These are phyloP conservation scores for Juglanconis sp. DNA, from an alignment of 2,329 filamentous ascomycete genomes.

Conservation along the genomic window DNA sequence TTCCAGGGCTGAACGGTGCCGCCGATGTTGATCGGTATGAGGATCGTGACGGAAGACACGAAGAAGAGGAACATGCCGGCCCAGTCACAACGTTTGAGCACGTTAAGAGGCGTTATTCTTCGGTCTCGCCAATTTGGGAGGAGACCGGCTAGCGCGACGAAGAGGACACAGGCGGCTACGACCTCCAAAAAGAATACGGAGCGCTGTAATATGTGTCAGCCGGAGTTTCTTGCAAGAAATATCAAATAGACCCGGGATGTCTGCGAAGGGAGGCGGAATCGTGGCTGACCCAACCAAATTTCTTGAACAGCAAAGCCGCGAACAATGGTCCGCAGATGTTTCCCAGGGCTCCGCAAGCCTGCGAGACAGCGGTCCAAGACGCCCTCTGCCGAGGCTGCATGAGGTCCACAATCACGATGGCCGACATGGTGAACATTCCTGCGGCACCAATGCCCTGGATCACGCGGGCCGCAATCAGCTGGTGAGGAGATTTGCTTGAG, in stretches of 20 bases:
- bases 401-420: conserved; percentile 16
- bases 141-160: not conserved
- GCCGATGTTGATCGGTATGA: conserved; percentile 16
- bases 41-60: not conserved
- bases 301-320: not conserved
- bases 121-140: conserved; percentile 1
- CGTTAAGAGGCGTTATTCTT: not conserved
- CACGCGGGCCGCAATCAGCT: conserved; percentile 6
- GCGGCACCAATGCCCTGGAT: conserved; percentile 15
- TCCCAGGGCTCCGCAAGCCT: conserved; percentile 12
- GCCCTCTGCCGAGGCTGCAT: conserved; percentile 13
- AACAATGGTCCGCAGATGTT: conserved; percentile 15
- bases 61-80: conserved; percentile 11
- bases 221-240: not conserved
- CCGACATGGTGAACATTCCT: conserved; percentile 17
- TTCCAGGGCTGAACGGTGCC: conserved; percentile 3
- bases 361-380: conserved; percentile 8
- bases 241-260: not conserved
- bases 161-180: not conserved
- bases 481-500: not conserved
- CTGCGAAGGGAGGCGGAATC: not conserved
- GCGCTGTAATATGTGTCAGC: not conserved
- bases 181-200: conserved; percentile 10
- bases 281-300: conserved; percentile 7
- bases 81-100: conserved; percentile 14